Base-by-base conservation (phyloP, 495 filamentous ascomycete species). In the Penicillium tannophilum region DNA sequence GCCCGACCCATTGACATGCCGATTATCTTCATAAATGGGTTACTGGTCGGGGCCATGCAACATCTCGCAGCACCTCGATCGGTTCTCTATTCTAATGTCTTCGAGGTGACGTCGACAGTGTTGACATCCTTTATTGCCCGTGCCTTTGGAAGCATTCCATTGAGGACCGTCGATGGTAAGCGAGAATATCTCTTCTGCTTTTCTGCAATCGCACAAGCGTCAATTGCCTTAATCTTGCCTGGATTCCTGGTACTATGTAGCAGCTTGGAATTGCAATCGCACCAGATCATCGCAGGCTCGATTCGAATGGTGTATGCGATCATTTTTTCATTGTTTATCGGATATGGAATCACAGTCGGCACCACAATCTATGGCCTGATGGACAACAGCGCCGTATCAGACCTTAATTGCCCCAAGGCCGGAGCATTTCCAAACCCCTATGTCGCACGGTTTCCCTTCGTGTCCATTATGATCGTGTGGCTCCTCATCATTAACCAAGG, bases 281-380 rank as follows among this genome's bases (percentile, higher is more conserved):
- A 84, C 39, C 85, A 88, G 56, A 86, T 97, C 56, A 88, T 96
- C 10, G 90, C 93, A n/a, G 93, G 93, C 3, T 92, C 89, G 8
- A 90, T 96, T 41, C 88, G 93, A 44, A 93, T 96, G 88, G 90
- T 97, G 3, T 96, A 96, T 61, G 90, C 92, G 3, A 87, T 96
- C 61, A 92, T 96, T 57, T 96, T 96, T 72, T 92, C 92, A 1
- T 79, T 96, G 5, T 94, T 96, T 71, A 84, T 97, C 10, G 93
- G 92, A 42, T 96, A 91, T 64, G 93, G 92, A 16, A 93, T 97
- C 60, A 96, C 93, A 1, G 90, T 97, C 39, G 93, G 93, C 26
- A 92, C 92, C 0, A 89, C 89, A 2, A 78, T 97, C 23, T 96
- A 94, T 66, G 93, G 93, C 8, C 79, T 91, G 23, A 83, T 95